Evolutionary conservation across 2,329 filamentous ascomycete genomes (phyloP).

Genomic region (Colletotrichum spaethianum): DNA sequence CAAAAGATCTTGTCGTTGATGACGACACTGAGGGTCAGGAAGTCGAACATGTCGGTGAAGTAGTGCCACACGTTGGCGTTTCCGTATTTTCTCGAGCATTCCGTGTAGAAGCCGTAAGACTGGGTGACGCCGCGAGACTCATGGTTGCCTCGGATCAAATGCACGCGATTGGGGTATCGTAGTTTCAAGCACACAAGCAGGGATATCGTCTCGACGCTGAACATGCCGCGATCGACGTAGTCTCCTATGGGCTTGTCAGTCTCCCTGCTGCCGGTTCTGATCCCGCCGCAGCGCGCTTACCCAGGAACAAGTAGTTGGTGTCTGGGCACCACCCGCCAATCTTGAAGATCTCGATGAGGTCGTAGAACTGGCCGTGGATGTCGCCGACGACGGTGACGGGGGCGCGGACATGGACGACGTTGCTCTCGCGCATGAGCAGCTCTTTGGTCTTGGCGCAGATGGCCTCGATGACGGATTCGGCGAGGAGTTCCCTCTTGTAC

Average conservation of each 20-base stretch:
- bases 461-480: conserved; percentile 97
- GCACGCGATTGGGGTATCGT: conserved; percentile 94
- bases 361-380: conserved; percentile 99
- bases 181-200: conserved; percentile 97
- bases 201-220: conserved; percentile 98
- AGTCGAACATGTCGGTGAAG: conserved; percentile 99
- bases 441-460: conserved; percentile 99
- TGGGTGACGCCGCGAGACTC: conserved; percentile 98
- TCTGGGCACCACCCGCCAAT: conserved; percentile 98
- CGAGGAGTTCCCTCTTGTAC: conserved; percentile 96
- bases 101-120: conserved; percentile 99
- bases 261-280: background rate
- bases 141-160: conserved; percentile 97
- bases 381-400: conserved; percentile 98
- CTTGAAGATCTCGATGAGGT: conserved; percentile 98
- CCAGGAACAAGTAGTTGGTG: conserved; percentile 98
- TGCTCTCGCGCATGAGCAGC: conserved; percentile 99
- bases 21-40: conserved; percentile 94
- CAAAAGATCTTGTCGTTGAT: conserved; percentile 99
- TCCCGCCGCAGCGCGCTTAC: conserved; percentile 61
- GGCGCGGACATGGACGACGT: conserved; percentile 96
- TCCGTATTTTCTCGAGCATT: conserved; percentile 97
- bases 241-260: conserved; percentile 72
- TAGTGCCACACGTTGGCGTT: conserved; percentile 99
- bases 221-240: conserved; percentile 98